These are phyloP conservation scores for Solanum gandarillasii DNA, from an alignment of 257 asterid genomes.

Conservation along the genomic window DNA sequence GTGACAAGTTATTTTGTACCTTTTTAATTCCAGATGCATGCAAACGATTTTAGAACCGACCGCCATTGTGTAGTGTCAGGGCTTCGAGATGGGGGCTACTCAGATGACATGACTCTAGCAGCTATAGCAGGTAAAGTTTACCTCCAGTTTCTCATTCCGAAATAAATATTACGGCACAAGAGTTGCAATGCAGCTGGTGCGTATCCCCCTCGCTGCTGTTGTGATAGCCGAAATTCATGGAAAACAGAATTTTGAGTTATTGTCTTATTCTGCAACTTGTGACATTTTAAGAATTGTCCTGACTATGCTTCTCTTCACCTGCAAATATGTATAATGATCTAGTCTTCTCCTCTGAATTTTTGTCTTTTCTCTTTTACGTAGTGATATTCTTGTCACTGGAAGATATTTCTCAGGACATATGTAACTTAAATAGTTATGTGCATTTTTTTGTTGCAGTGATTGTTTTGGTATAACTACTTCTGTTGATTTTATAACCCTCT, in stretches of 20 bases:
- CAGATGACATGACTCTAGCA: constrained; percentile 99
- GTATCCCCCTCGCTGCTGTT: neutral
- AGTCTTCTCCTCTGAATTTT: neutral
- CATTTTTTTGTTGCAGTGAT: neutral
- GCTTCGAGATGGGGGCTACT: constrained; percentile 95
- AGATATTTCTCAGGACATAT: neutral
- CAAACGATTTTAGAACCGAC: constrained; percentile 90
- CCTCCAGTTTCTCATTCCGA: neutral
- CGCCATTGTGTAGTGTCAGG: constrained; percentile 69
- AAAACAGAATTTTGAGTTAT: neutral
- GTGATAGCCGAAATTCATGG: neutral
- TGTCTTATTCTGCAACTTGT: neutral
- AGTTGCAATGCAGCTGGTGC: neutral
- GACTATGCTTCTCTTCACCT: neutral
- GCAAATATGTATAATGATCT: neutral
- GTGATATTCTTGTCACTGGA: neutral
- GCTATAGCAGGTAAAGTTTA: constrained; percentile 63
- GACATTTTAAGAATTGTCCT: neutral
- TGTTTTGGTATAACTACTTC: neutral
- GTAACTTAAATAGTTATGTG: neutral
- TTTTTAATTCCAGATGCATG: constrained; percentile 72
- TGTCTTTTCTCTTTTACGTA: neutral
- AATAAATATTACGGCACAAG: neutral
- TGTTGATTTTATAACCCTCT: neutral
- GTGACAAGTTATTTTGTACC: neutral